These are phyloP conservation scores for Apophysomyces variabilis DNA, from an alignment of 371 early-diverging fungal genomes.

Conservation along the genomic window DNA sequence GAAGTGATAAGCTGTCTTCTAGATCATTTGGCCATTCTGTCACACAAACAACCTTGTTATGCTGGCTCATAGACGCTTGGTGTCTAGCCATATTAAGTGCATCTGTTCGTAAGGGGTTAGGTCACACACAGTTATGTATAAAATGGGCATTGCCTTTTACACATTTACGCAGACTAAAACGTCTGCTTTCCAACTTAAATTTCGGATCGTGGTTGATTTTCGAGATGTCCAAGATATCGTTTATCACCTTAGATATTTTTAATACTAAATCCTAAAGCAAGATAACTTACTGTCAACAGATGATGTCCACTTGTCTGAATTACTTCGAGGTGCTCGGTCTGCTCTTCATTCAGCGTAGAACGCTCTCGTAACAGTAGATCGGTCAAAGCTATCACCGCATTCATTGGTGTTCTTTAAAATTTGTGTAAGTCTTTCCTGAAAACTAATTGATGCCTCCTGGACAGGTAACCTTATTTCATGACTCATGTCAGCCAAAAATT, in stretches of 20 bases:
- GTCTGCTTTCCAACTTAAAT: constrained; percentile 58
- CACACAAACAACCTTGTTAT: constrained; percentile 51
- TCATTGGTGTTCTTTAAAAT: constrained; percentile 58
- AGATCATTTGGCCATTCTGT: constrained; percentile 59
- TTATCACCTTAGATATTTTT: constrained; percentile 47
- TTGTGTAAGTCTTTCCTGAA: background rate
- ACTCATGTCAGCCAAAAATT: constrained; percentile 65
- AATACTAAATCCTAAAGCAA: background rate
- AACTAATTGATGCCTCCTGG: background rate
- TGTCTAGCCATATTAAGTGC: constrained; percentile 56
- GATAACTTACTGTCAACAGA: constrained; percentile 52
- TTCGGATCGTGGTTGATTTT: constrained; percentile 66
- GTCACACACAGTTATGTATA: background rate
- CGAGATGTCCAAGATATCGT: constrained; percentile 64
- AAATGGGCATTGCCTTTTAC: constrained; percentile 52
- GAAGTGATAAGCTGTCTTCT: constrained; percentile 53
- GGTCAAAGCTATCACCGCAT: constrained; percentile 65
- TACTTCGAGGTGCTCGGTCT: constrained; percentile 60
- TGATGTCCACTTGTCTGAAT: constrained; percentile 68
- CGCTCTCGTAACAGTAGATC: constrained; percentile 60
- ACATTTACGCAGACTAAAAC: constrained; percentile 62
- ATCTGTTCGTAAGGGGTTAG: constrained; percentile 24
- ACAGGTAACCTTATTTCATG: constrained; percentile 49
- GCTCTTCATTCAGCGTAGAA: constrained; percentile 52
- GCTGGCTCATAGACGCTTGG: constrained; percentile 51